phyloP scores from a whole-genome alignment of 2,329 filamentous ascomycete genomes.

The Venturia pyrina region DNA sequence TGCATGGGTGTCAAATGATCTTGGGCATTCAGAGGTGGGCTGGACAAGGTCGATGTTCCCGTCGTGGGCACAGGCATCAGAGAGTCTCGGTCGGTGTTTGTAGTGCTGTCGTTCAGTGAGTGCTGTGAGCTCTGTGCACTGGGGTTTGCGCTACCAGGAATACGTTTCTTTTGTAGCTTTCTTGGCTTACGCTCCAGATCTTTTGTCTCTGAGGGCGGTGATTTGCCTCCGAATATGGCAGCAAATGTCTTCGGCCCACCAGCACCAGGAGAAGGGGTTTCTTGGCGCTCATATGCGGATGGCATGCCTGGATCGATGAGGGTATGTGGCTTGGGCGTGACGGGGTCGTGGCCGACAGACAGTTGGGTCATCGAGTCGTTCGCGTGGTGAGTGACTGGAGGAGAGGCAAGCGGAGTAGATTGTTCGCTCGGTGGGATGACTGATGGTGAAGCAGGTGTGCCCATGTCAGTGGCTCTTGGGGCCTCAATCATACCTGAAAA shows the following conservation, averaged over 20 bases:
- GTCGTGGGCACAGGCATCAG: not conserved
- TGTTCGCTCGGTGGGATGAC: not conserved
- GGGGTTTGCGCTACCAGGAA: constrained; percentile 65
- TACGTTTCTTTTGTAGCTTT: constrained; percentile 82
- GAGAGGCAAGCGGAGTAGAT: not conserved
- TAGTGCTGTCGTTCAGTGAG: constrained; percentile 46
- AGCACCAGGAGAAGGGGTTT: not conserved
- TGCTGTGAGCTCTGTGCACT: constrained; percentile 86
- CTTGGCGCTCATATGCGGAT: not conserved
- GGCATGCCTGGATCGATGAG: not conserved
- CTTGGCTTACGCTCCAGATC: constrained; percentile 36
- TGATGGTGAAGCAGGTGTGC: not conserved
- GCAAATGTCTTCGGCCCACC: constrained; percentile 20
- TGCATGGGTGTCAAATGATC: not conserved
- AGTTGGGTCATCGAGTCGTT: constrained; percentile 3
- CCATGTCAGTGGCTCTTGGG: not conserved
- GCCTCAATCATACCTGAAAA: not conserved
- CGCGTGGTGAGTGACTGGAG: not conserved
- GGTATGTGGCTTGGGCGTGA: not conserved
- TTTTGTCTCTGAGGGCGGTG: not conserved
- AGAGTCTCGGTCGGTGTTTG: constrained; percentile 6
- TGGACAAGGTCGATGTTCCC: constrained; percentile 5
- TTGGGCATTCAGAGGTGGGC: not conserved
- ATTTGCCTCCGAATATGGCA: constrained; percentile 34
- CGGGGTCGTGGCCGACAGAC: not conserved